Evolutionary conservation across 352 stramenopile genomes (phyloP).

Genomic region (Globisporangium orthogonon): DNA sequence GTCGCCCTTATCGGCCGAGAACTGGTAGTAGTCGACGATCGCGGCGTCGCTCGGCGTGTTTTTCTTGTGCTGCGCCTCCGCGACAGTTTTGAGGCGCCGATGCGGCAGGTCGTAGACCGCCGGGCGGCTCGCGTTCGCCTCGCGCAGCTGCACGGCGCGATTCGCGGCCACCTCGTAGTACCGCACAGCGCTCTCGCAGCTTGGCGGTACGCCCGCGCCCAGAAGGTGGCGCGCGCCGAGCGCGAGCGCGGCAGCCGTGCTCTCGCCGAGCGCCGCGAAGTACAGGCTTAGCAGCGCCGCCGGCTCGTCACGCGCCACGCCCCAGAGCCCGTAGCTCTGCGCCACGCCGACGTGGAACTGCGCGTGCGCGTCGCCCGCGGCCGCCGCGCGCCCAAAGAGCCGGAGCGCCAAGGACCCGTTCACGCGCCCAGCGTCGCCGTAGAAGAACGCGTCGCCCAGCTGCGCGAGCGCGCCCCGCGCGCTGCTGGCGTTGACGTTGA

Average conservation of each 20-base stretch:
- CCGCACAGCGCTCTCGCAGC: conserved; percentile 75
- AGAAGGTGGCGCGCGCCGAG: conserved; percentile 77
- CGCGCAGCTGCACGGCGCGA: conserved; percentile 54
- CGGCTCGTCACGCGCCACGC: conserved; percentile 51
- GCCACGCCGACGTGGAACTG: conserved; percentile 86
- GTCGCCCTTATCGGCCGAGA: conserved; percentile 86
- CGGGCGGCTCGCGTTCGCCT: conserved; percentile 45
- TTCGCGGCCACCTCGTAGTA: conserved; percentile 89
- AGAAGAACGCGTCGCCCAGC: conserved; percentile 73
- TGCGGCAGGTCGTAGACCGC: conserved; percentile 70
- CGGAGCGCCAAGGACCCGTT: conserved; percentile 70
- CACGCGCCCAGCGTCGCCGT: conserved; percentile 48
- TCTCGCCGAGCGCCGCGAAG: conserved; percentile 69
- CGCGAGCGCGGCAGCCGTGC: conserved; percentile 62
- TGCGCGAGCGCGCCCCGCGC: conserved; percentile 55
- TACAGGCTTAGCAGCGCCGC: conserved; percentile 77
- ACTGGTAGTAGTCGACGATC: conserved; percentile 89
- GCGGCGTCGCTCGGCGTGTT: conserved; percentile 65
- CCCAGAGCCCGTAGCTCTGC: conserved; percentile 78
- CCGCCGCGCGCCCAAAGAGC: conserved; percentile 57
- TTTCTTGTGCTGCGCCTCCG: conserved; percentile 76
- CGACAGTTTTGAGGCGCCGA: conserved; percentile 63
- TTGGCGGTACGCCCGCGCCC: conserved; percentile 65
- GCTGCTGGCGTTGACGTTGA: conserved; percentile 14
- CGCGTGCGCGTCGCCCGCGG: conserved; percentile 46